These are phyloP conservation scores for Claviceps maximensis DNA, from an alignment of 2,329 filamentous ascomycete genomes.

Conservation along the genomic window DNA sequence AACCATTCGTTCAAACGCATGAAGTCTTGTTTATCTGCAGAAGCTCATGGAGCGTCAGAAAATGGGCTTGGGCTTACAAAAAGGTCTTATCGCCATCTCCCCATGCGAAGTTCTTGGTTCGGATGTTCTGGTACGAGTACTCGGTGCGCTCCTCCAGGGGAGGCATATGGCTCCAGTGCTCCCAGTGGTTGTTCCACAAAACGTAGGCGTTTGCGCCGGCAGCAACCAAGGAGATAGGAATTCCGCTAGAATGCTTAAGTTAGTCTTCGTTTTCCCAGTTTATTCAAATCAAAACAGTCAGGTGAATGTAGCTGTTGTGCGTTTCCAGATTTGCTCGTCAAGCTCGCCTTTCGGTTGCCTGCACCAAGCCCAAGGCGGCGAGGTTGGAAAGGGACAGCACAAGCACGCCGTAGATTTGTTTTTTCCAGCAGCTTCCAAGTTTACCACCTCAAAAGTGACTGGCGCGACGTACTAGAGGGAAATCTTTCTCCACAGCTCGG, in stretches of 20 bases:
- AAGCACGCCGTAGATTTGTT: not conserved
- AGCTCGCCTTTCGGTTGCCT: not conserved
- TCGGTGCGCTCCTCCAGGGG: slow-evolving; percentile 83
- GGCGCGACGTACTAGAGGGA: slow-evolving; percentile 70
- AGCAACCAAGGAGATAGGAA: slow-evolving; percentile 59
- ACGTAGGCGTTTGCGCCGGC: slow-evolving; percentile 72
- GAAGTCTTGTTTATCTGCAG: not conserved
- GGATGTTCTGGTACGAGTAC: slow-evolving; percentile 97
- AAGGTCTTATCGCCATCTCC: slow-evolving; percentile 77
- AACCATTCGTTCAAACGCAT: not conserved
- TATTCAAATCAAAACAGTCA: too few species aligned
- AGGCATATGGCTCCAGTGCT: slow-evolving; percentile 77
- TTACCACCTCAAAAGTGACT: not conserved
- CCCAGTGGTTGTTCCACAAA: slow-evolving; percentile 94
- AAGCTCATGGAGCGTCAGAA: not conserved
- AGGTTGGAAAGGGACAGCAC: not conserved
- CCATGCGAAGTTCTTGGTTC: slow-evolving; percentile 90
- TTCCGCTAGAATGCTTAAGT: slow-evolving; percentile 40
- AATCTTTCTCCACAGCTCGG: slow-evolving; percentile 90
- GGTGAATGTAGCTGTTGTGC: not conserved
- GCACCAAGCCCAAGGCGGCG: not conserved
- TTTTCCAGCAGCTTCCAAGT: not conserved
- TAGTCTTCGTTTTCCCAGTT: not conserved
- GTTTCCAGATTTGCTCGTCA: not conserved
- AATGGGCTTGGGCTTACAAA: slow-evolving; percentile 27